Conservation (phyloP, 2,329 filamentous ascomycete species). For the Fusarium avenaceum region DNA sequence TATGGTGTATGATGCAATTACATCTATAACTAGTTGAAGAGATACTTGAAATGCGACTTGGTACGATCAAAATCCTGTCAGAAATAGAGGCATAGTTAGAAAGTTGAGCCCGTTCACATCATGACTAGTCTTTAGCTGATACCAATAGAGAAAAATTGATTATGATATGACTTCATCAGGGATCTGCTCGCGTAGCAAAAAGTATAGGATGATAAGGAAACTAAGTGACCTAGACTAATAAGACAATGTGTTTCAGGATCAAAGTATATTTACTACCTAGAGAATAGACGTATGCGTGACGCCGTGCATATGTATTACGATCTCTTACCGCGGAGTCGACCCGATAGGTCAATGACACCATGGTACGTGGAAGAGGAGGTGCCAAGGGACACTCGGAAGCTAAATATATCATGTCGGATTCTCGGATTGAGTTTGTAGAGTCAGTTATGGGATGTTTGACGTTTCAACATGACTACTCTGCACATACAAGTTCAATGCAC, state of each 20-base stretch:
- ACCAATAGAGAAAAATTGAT: too few species aligned
- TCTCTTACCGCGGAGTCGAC: slow-evolving; percentile 15
- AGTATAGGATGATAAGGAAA: neutral
- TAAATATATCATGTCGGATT: neutral
- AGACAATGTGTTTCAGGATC: slow-evolving; percentile 17
- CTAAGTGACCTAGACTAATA: neutral
- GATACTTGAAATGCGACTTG: slow-evolving; percentile 7
- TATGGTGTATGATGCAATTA: slow-evolving; percentile 1
- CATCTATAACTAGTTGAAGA: slow-evolving; percentile 4
- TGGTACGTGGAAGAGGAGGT: neutral
- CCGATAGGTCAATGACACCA: slow-evolving; percentile 15
- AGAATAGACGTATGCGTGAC: slow-evolving; percentile 13
- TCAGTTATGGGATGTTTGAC: slow-evolving; percentile 6
- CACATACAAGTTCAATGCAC: neutral
- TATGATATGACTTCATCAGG: too few species aligned
- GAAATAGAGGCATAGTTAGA: too few species aligned
- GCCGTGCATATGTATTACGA: slow-evolving; percentile 1
- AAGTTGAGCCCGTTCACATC: too few species aligned
- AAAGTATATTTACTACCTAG: slow-evolving; percentile 10
- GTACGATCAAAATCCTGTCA: neutral
- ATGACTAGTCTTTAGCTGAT: too few species aligned
- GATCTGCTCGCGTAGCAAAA: too few species aligned
- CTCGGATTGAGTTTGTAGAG: neutral
- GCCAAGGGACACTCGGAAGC: neutral
- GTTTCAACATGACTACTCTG: slow-evolving; percentile 15